A percentile compares a stretch with the other conserved stretches of the same genome.
Conservation (phyloP, 169 alveolate genomes). For the Cryptosporidium tyzzeri region DNA sequence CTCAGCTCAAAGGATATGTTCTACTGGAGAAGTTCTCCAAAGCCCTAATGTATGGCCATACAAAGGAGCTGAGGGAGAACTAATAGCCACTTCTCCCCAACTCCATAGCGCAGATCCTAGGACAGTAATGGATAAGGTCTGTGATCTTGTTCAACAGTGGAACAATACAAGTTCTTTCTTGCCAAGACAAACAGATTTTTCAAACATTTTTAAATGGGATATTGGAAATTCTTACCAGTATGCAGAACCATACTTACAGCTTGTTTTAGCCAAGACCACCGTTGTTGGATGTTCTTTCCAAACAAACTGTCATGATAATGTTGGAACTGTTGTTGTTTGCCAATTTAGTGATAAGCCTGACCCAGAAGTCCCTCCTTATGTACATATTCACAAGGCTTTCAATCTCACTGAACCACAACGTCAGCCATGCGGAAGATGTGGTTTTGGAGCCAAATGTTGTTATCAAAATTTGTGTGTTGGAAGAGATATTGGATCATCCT, state of each 20-base stretch:
- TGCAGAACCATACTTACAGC: constrained; percentile 72
- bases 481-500: constrained; percentile 64
- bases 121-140: constrained; percentile 44
- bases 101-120: constrained; percentile 43
- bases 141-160: constrained; percentile 71
- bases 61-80: constrained; percentile 64
- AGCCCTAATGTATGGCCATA: constrained; percentile 70
- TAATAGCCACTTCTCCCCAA: constrained; percentile 60
- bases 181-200: constrained; percentile 59
- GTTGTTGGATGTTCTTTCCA: constrained; percentile 70
- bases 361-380: constrained; percentile 69
- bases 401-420: constrained; percentile 73
- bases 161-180: constrained; percentile 60
- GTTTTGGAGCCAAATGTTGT: constrained; percentile 71
- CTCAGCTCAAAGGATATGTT: constrained; percentile 56
- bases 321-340: constrained; percentile 70
- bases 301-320: constrained; percentile 54
- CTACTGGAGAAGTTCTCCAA: constrained; percentile 39
- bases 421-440: constrained; percentile 75
- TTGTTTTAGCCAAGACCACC: constrained; percentile 45
- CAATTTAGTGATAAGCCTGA: constrained; percentile 72
- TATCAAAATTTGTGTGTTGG: constrained; percentile 66
- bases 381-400: constrained; percentile 42
- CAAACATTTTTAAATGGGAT: constrained; percentile 46
- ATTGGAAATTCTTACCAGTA: constrained; percentile 50